Conservation (phyloP, 345 rosid genomes). For the Ceriops zippeliana region DNA sequence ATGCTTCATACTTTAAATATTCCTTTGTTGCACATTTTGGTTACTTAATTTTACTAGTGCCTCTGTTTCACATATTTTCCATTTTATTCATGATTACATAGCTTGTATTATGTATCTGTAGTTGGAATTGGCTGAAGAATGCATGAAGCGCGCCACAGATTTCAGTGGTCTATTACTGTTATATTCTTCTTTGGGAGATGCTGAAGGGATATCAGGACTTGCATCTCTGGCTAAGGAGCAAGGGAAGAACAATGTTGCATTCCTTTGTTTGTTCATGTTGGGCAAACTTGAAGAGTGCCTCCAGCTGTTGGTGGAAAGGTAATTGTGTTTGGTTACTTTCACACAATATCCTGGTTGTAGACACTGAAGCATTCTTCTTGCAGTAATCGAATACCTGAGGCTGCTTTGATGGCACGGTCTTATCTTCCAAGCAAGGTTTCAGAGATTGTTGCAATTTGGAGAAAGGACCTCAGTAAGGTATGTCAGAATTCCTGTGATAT, state of each 20-base stretch:
- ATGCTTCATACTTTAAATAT: not conserved
- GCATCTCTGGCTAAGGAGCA: conserved; percentile 85
- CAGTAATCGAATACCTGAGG: conserved; percentile 99
- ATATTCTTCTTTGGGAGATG: conserved; percentile 95
- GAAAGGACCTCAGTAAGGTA: conserved; percentile 94
- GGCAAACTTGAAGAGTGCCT: conserved; percentile 97
- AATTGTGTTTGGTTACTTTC: conserved; percentile 22
- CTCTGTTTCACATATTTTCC: not conserved
- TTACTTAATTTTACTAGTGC: not conserved
- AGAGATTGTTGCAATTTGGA: conserved; percentile 91
- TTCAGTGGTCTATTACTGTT: conserved; percentile 94
- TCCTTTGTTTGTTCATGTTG: conserved; percentile 84
- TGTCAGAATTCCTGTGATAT: not conserved
- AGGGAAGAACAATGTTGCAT: conserved; percentile 97
- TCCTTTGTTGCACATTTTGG: not conserved
- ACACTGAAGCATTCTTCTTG: conserved; percentile 28
- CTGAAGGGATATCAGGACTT: conserved; percentile 81
- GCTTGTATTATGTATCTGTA: conserved; percentile 34
- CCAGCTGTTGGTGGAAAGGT: conserved; percentile 90
- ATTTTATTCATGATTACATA: not conserved
- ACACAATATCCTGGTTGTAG: conserved; percentile 8
- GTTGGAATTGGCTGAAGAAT: conserved; percentile 98
- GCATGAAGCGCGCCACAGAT: conserved; percentile 86
- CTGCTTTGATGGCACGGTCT: conserved; percentile 97
- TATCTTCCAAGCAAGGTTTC: conserved; percentile 99